Conservation (phyloP, 768 basidiomycete genomes). For the Roridomyces roridus region DNA sequence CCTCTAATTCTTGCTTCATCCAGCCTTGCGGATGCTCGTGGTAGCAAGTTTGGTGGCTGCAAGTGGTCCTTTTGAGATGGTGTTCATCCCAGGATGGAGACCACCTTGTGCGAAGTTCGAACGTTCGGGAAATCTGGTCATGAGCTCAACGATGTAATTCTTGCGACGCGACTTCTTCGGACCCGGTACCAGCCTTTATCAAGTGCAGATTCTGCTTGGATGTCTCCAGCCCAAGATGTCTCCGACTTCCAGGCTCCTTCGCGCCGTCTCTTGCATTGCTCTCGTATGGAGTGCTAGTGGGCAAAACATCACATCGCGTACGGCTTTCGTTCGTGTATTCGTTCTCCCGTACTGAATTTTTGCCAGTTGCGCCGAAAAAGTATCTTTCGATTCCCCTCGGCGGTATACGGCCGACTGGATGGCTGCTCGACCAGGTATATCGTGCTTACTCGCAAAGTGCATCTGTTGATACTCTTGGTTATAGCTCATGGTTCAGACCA, state of each 20-base stretch:
- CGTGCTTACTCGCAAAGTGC: background rate
- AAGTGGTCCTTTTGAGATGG: too few species aligned
- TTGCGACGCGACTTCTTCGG: too few species aligned
- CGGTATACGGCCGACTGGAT: slow-evolving; percentile 44
- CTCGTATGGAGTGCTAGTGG: slow-evolving; percentile 5
- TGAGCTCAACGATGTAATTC: too few species aligned
- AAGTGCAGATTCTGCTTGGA: slow-evolving; percentile 36
- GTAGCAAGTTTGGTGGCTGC: too few species aligned
- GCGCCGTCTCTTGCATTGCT: slow-evolving; percentile 10
- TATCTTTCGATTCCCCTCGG: slow-evolving; percentile 47
- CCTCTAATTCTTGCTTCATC: too few species aligned
- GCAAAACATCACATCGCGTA: slow-evolving; percentile 11
- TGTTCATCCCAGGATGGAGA: too few species aligned
- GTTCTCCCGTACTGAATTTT: background rate
- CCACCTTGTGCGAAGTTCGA: too few species aligned
- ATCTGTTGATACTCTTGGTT: background rate
- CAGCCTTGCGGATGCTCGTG: too few species aligned
- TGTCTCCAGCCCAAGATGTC: slow-evolving; percentile 2
- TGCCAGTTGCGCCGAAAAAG: slow-evolving; percentile 50
- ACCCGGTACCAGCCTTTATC: too few species aligned
- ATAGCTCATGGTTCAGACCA: slow-evolving; percentile 48
- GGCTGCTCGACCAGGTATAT: slow-evolving; percentile 48
- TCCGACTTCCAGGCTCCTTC: slow-evolving; percentile 4
- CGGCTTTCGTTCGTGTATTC: background rate
- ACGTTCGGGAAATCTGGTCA: background rate